Evolutionary conservation across 352 stramenopile genomes (phyloP).

Genomic region (Phytophthora cactorum): DNA sequence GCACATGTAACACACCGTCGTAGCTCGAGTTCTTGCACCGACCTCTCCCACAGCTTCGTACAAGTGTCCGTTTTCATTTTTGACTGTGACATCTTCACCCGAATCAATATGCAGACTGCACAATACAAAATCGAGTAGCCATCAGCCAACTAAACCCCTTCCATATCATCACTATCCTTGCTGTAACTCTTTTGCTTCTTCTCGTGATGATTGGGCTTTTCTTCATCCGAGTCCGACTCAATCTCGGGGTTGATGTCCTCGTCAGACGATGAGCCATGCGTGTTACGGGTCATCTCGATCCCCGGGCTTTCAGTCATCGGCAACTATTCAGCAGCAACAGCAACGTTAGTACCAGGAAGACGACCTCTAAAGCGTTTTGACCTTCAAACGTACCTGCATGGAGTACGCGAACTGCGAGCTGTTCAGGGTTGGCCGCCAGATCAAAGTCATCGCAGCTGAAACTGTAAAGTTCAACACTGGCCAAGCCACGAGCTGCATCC

Average conservation of each 20-base stretch:
- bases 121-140: conserved; percentile 30
- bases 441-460: conserved; percentile 88
- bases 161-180: conserved; percentile 54
- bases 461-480: conserved; percentile 92
- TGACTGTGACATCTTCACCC: not conserved
- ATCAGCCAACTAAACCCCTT: conserved; percentile 42
- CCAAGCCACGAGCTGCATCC: conserved; percentile 92
- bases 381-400: conserved; percentile 60
- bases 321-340: conserved; percentile 44
- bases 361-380: not conserved
- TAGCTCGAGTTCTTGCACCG: conserved; percentile 7
- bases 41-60: conserved; percentile 12
- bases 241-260: conserved; percentile 68
- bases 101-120: conserved; percentile 14
- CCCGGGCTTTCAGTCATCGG: conserved; percentile 73
- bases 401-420: conserved; percentile 89
- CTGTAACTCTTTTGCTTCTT: conserved; percentile 50
- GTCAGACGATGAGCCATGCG: conserved; percentile 52
- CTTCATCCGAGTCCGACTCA: conserved; percentile 68
- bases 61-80: conserved; percentile 12
- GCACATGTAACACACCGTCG: conserved; percentile 9
- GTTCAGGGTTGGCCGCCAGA: conserved; percentile 89
- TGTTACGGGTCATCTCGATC: conserved; percentile 68
- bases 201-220: conserved; percentile 51
- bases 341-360: conserved; percentile 31